These are phyloP conservation scores for Boletus reticuloceps DNA, from an alignment of 768 basidiomycete species.

Conservation along the genomic window DNA sequence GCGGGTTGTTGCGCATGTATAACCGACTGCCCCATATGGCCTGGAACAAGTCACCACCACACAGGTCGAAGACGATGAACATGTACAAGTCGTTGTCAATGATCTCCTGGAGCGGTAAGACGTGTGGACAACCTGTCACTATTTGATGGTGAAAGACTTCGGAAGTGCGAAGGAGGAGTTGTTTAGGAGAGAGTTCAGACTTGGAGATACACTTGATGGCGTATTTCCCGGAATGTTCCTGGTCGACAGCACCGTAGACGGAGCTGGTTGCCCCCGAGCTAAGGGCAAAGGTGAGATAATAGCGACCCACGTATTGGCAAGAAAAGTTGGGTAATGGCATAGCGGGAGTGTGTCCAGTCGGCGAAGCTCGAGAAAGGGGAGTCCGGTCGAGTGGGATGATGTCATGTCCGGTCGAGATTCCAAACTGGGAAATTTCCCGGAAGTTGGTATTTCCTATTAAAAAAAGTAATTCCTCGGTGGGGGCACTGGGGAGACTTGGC, in stretches of 20 bases:
- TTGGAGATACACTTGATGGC: constrained; percentile 78
- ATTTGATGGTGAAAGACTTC: constrained; percentile 62
- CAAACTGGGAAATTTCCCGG: constrained; percentile 1
- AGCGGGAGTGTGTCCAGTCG: background rate
- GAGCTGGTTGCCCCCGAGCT: constrained; percentile 77
- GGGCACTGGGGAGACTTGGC: no score
- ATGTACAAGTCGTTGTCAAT: constrained; percentile 59
- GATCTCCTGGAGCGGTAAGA: constrained; percentile 67
- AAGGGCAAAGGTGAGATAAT: constrained; percentile 56
- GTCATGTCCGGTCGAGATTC: background rate
- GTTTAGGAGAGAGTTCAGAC: constrained; percentile 49
- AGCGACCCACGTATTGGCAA: constrained; percentile 52
- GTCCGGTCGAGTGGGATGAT: background rate
- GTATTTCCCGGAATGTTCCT: constrained; percentile 42
- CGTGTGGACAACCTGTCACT: constrained; percentile 54
- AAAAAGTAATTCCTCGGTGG: no score
- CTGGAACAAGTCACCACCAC: constrained; percentile 63
- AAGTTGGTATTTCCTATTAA: background rate
- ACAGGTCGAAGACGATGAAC: constrained; percentile 65
- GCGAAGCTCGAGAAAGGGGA: background rate
- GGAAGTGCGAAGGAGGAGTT: constrained; percentile 58
- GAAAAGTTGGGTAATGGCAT: constrained; percentile 46
- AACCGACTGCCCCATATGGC: constrained; percentile 59
- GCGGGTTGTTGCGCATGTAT: constrained; percentile 55
- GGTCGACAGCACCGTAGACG: constrained; percentile 71